Evolutionary conservation across 164 flowering plant species (phyloP).

Genomic region (Nymphaea thermarum): DNA sequence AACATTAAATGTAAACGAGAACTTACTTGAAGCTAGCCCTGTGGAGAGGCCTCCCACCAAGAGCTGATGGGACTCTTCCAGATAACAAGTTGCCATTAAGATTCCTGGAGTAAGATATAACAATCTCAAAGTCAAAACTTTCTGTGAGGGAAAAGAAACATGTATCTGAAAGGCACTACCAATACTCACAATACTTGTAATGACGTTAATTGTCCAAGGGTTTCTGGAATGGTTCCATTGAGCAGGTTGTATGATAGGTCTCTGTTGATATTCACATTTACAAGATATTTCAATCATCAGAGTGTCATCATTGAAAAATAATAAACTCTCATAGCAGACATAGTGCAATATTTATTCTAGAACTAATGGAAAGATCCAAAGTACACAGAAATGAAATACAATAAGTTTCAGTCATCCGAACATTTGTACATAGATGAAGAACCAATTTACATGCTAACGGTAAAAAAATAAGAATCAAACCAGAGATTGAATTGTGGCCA

Average conservation of each 20-base stretch:
- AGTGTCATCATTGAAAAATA: no score
- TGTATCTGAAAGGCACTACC: background rate
- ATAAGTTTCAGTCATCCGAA: no score
- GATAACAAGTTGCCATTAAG: slow-evolving; percentile 82
- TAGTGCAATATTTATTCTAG: no score
- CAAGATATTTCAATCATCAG: no score
- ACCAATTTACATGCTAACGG: no score
- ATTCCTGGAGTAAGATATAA: slow-evolving; percentile 32
- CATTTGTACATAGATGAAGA: no score
- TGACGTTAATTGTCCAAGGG: slow-evolving; percentile 66
- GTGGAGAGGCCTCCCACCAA: slow-evolving; percentile 87
- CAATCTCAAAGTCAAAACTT: background rate
- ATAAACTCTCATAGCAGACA: no score
- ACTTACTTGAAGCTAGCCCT: slow-evolving; percentile 97
- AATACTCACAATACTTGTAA: slow-evolving; percentile 64
- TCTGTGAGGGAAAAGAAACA: background rate
- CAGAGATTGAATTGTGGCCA: no score
- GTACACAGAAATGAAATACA: no score
- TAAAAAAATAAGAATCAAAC: no score
- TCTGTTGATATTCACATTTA: slow-evolving; percentile 24
- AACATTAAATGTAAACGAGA: background rate
- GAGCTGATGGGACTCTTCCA: slow-evolving; percentile 76
- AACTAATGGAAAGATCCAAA: no score
- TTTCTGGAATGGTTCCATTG: slow-evolving; percentile 93
- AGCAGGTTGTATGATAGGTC: slow-evolving; percentile 83